Conservation (phyloP, 805 yeast species). For the Limtongia smithiae region DNA sequence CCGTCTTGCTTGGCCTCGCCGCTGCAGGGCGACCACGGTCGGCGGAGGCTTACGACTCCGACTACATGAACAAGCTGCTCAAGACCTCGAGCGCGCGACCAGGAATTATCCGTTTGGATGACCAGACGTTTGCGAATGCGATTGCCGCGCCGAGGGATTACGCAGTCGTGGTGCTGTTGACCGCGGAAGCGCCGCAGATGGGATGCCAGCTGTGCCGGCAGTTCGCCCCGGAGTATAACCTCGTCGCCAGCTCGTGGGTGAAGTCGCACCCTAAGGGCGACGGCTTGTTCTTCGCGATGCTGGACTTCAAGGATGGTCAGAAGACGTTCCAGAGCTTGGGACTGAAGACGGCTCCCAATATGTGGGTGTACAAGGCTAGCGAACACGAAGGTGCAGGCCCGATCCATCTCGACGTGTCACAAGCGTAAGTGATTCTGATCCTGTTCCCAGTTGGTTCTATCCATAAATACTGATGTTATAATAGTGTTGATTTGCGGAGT, state of each 20-base stretch:
- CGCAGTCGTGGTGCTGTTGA: constrained; percentile 60
- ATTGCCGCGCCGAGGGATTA: constrained; percentile 66
- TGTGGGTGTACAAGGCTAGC: constrained; percentile 51
- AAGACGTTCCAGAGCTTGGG: constrained; percentile 49
- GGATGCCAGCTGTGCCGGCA: constrained; percentile 74
- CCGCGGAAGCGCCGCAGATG: constrained; percentile 69
- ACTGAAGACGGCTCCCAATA: constrained; percentile 73
- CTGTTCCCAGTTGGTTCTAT: neutral
- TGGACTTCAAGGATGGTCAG: constrained; percentile 64
- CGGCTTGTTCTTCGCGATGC: constrained; percentile 63
- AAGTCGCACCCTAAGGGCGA: constrained; percentile 52
- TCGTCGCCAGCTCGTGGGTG: constrained; percentile 62
- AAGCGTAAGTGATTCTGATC: constrained; percentile 30
- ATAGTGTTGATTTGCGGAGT: constrained; percentile 16
- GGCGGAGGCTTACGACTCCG: constrained; percentile 8
- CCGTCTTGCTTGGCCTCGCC: neutral
- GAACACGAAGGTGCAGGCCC: constrained; percentile 33
- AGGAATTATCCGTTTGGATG: constrained; percentile 51
- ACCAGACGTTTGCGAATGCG: constrained; percentile 53
- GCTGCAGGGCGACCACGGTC: neutral
- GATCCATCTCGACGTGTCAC: constrained; percentile 21
- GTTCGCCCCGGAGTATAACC: constrained; percentile 60
- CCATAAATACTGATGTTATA: too few relatives aligned
- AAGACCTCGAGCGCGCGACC: constrained; percentile 14
- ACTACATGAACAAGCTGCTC: constrained; percentile 12